Evolutionary conservation across 176 grass and related monocot genomes (phyloP).

Genomic region (Pontederia paniculata): DNA sequence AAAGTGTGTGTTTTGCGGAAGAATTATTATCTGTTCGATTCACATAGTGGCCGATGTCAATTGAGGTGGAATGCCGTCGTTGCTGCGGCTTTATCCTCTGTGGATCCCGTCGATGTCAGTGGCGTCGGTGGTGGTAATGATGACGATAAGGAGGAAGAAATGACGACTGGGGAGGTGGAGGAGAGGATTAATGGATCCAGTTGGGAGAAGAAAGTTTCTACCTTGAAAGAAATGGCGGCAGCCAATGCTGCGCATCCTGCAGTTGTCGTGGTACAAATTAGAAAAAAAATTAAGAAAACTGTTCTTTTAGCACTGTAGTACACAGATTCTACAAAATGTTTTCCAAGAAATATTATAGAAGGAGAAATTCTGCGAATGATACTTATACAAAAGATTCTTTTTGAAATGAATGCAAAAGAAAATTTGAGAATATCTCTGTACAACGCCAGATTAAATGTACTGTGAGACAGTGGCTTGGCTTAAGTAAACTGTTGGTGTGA

Average conservation of each 20-base stretch:
- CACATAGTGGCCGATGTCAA: background rate
- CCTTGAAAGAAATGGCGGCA: constrained; percentile 9
- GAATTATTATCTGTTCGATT: constrained; percentile 2
- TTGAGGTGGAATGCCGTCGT: constrained; percentile 3
- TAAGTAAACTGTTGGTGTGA: too few relatives aligned
- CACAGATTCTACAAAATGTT: background rate
- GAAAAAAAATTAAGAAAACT: too few relatives aligned
- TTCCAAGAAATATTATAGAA: background rate
- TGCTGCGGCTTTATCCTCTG: constrained; percentile 10
- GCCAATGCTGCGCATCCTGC: constrained; percentile 11
- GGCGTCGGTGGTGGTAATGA: background rate
- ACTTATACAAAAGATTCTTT: too few relatives aligned
- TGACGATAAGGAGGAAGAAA: background rate
- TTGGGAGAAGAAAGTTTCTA: constrained; percentile 10
- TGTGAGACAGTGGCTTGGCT: too few relatives aligned
- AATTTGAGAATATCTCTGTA: too few relatives aligned
- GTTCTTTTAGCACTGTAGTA: background rate
- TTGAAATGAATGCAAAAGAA: background rate
- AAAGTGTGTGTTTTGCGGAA: background rate
- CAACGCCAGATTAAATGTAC: too few relatives aligned
- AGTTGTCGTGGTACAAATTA: background rate
- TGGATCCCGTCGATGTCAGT: constrained; percentile 12
- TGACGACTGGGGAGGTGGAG: background rate
- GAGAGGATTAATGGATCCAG: constrained; percentile 16
- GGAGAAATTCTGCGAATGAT: too few relatives aligned